phyloP scores from a whole-genome alignment of 306 rosid genomes.

The Vigna angularis region DNA sequence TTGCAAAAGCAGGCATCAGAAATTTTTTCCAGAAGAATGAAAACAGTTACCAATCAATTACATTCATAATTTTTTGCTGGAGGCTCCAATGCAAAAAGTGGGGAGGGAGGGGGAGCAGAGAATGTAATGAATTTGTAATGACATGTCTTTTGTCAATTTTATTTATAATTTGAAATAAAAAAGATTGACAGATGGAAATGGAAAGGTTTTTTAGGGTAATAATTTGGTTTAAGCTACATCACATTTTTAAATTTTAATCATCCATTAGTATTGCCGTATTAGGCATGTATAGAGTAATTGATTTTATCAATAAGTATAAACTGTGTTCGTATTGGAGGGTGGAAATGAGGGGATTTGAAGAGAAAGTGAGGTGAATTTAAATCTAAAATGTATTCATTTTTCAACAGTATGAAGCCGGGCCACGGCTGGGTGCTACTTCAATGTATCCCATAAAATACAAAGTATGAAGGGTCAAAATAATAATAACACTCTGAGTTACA shows the following conservation, averaged over 20 bases:
- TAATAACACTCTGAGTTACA: no score
- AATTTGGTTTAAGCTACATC: background rate
- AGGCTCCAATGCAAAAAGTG: background rate
- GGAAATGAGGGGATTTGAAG: no score
- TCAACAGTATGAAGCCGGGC: conserved; percentile 12
- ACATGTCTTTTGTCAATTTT: background rate
- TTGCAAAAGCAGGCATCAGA: conserved; percentile 1
- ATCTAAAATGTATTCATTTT: conserved; percentile 32
- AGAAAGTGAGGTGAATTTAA: background rate
- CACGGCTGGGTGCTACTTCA: conserved; percentile 10
- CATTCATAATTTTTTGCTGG: background rate
- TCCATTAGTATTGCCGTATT: background rate
- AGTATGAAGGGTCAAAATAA: background rate
- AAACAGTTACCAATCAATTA: conserved; percentile 3
- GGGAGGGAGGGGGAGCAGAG: background rate
- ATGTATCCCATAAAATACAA: background rate
- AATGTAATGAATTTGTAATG: background rate
- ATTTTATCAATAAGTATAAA: background rate
- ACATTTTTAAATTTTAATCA: conserved; percentile 11
- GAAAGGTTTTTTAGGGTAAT: background rate
- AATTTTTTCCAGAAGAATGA: background rate
- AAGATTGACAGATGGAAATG: background rate
- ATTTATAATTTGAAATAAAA: background rate
- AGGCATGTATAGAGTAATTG: conserved; percentile 18
- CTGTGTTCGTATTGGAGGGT: no score